Base-by-base conservation (phyloP, 768 basidiomycete genomes). In the Amanita polypyramis region DNA sequence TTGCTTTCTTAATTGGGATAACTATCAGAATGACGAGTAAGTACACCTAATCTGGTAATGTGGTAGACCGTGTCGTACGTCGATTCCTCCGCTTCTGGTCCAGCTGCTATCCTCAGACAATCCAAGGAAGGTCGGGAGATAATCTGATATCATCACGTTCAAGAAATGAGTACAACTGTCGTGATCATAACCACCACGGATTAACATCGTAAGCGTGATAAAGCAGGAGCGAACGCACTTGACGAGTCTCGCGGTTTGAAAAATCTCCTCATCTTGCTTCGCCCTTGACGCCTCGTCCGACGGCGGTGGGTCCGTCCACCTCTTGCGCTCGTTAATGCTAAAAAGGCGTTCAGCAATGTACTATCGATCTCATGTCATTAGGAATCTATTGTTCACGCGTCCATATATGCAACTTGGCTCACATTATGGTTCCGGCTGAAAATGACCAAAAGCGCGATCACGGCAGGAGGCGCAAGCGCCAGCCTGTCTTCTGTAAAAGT, bases 381-480 rank as follows among this genome's bases (percentile, higher is more conserved):
- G 43, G 25, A 42, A n/a, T n/a, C n/a, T n/a, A n/a, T n/a, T n/a
- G n/a, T 27, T 27, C 25, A 3, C 25, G 25, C 7, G 7, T 27
- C 7, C 25, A 27, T 27, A 27, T 7, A 15, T 21, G n/a, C 25
- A 23, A n/a, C 11, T 11, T 19, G 41, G 61, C 65, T 33, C 50
- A 76, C 76, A 57, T 77, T 81, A 57, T 81, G 79, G 56, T 80
- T 81, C 8, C 80, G 64, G 52, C 66, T 69, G 58, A 80, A 74
- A 4, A 82, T 50, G 20, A 82, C 67, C 2, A 81, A 65, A 5
- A 82, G 62, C 5, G 72, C 80, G 20, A 70, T 68, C 2, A 70
- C 61, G 1, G 75, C 70, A 2, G 81, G 77, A 2, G 78, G 74
- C 40, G 80, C 60, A 55, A 80, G 70, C 25, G 69, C 41, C 2